Evolutionary conservation across 192 early-diverging fungal genomes (phyloP).

Genomic region (Gaertneriomyces semiglobifer): DNA sequence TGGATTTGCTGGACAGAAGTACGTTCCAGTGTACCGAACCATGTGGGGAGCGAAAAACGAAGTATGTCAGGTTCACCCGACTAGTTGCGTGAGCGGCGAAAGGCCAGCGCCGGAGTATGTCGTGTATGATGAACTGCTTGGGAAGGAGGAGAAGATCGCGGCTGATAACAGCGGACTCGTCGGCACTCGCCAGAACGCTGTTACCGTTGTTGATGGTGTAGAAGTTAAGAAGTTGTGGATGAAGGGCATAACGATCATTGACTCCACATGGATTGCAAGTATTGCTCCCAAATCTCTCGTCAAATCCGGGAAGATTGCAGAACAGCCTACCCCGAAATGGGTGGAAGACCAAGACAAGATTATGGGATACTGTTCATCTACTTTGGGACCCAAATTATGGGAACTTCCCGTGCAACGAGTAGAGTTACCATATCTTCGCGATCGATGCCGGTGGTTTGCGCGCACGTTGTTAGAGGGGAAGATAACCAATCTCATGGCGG

Average conservation of each 20-base stretch:
- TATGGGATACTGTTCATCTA: conserved; percentile 41
- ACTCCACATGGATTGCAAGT: conserved; percentile 77
- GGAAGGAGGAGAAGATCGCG: conserved; percentile 44
- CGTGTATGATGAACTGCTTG: conserved; percentile 53
- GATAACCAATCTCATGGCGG: conserved; percentile 11
- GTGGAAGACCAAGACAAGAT: conserved; percentile 36
- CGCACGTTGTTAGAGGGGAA: conserved; percentile 49
- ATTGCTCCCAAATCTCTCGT: conserved; percentile 69
- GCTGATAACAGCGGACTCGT: conserved; percentile 64
- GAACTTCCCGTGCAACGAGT: conserved; percentile 44
- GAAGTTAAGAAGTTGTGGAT: conserved; percentile 53
- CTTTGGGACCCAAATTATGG: conserved; percentile 54
- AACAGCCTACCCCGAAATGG: conserved; percentile 73
- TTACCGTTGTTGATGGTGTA: conserved; percentile 49
- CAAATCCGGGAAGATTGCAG: conserved; percentile 68
- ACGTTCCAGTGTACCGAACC: conserved; percentile 46
- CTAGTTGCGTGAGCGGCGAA: conserved; percentile 36
- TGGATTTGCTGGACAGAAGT: conserved; percentile 30
- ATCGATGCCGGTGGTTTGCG: conserved; percentile 43
- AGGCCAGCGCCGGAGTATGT: conserved; percentile 50
- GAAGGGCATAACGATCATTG: conserved; percentile 72
- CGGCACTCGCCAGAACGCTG: conserved; percentile 51
- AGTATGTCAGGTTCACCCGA: conserved; percentile 57
- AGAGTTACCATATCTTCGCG: conserved; percentile 28
- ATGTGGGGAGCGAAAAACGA: conserved; percentile 54